A percentile compares a stretch with the other conserved stretches of the same genome.
Evolutionary conservation across 306 rosid species (phyloP).

Genomic region (Sindora glabra): DNA sequence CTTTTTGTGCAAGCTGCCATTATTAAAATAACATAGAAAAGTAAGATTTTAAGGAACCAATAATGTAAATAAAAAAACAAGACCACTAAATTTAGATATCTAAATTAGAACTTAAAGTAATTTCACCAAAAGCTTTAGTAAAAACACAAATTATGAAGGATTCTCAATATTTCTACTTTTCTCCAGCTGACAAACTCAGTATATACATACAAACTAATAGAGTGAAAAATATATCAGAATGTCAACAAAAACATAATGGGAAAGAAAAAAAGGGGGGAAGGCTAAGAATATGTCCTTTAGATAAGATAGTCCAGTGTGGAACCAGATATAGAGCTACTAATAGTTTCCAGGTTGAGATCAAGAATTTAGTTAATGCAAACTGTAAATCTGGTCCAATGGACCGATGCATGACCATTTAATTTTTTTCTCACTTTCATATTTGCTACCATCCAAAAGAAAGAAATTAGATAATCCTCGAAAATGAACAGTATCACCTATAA

Average conservation of each 20-base stretch:
- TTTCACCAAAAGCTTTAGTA: constrained; percentile 1
- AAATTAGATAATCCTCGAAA: too few relatives aligned
- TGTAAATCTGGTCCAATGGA: too few relatives aligned
- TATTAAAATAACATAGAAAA: constrained; percentile 8
- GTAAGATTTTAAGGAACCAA: constrained; percentile 12
- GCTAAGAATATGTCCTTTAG: too few relatives aligned
- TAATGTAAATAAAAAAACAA: background rate
- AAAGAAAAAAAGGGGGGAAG: too few relatives aligned
- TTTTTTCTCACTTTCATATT: too few relatives aligned
- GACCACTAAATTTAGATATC: background rate
- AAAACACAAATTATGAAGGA: constrained; percentile 1
- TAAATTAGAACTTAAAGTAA: background rate
- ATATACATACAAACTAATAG: background rate
- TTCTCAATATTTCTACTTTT: background rate
- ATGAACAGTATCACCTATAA: background rate
- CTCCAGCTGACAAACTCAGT: constrained; percentile 10
- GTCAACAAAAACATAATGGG: background rate
- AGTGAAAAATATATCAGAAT: background rate
- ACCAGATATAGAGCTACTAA: too few relatives aligned
- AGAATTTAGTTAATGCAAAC: too few relatives aligned
- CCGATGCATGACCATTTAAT: too few relatives aligned
- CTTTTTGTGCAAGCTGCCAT: constrained; percentile 96
- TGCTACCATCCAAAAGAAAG: too few relatives aligned
- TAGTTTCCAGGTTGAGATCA: too few relatives aligned
- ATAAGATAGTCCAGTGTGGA: too few relatives aligned